Evolutionary conservation across 129 eudicot genomes (phyloP), one percentile per base, ranked within the genome.

Genomic region (Saposhnikovia divaricata): DNA sequence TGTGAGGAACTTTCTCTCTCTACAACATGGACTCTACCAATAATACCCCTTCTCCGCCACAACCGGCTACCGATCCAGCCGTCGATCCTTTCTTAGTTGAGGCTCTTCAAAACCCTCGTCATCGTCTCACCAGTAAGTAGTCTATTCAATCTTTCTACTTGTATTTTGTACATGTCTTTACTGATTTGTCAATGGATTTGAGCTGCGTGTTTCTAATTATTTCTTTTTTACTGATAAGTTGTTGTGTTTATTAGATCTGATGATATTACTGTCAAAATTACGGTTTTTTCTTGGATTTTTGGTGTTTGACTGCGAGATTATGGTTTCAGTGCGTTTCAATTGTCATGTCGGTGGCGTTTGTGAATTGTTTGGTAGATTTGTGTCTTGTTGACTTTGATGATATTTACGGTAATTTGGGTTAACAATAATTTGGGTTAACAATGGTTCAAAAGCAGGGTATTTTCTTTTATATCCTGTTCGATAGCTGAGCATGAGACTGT

Each of bases 41-140:
- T 4, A 19, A 45, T 16, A 6, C 0, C 47, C 11, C 53, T 11
- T 43, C 77, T 15, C 51, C 45, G 0, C 39, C 55, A 0, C 77
- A 44, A 73, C 39, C 77, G 28, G 0, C 77, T 34, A 13, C 57
- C 38, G 77, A 73, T 73, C 10, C 77, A 3, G 55, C 34, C 34
- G 53, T 73, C 11, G 57, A 96, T 81, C 95, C 96, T 28, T 96
- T 96, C 80, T 84, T 96, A 82, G 89, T 90, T 59, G 99, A 96
- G 88, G 99, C 96, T 74, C 95, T 96, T 13, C 99, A 96, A 81
- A 92, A 90, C 88, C 96, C 97, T 85, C 96, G 99, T 57, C 97
- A 96, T 85, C 99, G 97, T 74, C 87, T 96, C 42, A 86, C 99
- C 78, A 89, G 98, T 95, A 31, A 84, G 91, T 31, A 31, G 34